Conservation (phyloP, 306 rosid genomes). For the Calophaca sinica region DNA sequence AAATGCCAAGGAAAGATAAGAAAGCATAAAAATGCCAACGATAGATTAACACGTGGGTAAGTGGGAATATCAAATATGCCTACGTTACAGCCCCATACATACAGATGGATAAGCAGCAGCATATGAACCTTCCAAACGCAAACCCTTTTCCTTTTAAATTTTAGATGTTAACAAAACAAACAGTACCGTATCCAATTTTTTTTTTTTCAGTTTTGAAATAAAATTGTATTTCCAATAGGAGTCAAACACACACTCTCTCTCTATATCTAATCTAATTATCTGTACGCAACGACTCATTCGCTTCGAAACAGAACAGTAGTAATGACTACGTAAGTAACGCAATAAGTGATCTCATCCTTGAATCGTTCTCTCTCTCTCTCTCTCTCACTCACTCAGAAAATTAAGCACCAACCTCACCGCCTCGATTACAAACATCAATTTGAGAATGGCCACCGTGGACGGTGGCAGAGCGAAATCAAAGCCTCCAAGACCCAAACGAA, state of each 20-base stretch:
- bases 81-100: slow-evolving; percentile 4
- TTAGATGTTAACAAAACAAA: too few relatives aligned
- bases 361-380: not conserved
- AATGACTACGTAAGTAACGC: slow-evolving; percentile 9
- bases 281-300: slow-evolving; percentile 32
- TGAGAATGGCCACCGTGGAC: not conserved
- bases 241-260: not conserved
- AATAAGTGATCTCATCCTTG: not conserved
- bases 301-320: not conserved
- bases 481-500: slow-evolving; percentile 52
- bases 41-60: slow-evolving; percentile 39
- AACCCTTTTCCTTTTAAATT: not conserved
- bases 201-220: not conserved
- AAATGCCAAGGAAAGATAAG: slow-evolving; percentile 19
- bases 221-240: too few relatives aligned
- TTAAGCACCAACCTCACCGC: too few relatives aligned
- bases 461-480: slow-evolving; percentile 4
- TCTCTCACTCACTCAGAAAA: not conserved
- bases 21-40: not conserved
- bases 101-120: not conserved
- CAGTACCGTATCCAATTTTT: too few relatives aligned
- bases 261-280: not conserved
- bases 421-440: not conserved
- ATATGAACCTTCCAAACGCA: not conserved
- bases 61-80: not conserved